Percentiles rank a stretch among this genome's conserved stretches.
Conservation (phyloP, 2,329 filamentous ascomycete species). For the Meredithiella fracta region DNA sequence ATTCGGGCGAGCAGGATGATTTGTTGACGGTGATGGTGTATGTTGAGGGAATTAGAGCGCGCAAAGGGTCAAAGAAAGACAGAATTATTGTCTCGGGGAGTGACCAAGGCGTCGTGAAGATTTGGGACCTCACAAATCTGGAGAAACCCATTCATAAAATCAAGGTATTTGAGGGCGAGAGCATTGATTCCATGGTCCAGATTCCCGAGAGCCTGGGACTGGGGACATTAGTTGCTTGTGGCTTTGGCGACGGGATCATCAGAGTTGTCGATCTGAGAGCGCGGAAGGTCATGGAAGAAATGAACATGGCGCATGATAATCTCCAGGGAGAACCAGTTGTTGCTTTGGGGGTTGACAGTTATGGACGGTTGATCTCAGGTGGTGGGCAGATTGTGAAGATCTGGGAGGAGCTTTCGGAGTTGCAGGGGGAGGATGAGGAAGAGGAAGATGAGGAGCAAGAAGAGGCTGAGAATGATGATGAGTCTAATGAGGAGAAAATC, state of each 20-base stretch:
- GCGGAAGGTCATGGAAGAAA: conserved; percentile 39
- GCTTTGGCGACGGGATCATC: conserved; percentile 64
- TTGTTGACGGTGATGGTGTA: conserved; percentile 71
- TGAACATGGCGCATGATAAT: conserved; percentile 58
- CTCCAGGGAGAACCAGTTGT: conserved; percentile 57
- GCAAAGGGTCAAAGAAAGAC: conserved; percentile 42
- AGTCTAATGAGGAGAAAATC: conserved; percentile 12
- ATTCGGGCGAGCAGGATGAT: conserved; percentile 88
- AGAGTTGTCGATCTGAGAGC: conserved; percentile 54
- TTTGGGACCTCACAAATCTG: conserved; percentile 92
- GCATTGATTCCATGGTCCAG: conserved; percentile 38
- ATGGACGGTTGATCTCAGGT: conserved; percentile 74
- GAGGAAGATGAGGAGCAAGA: conserved; percentile 32
- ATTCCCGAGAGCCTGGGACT: conserved; percentile 22
- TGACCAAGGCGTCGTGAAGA: conserved; percentile 63
- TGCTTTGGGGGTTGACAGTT: conserved; percentile 66
- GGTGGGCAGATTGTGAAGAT: conserved; percentile 78
- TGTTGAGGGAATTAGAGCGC: conserved; percentile 58
- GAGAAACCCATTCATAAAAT: conserved; percentile 28
- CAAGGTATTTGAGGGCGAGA: conserved; percentile 34
- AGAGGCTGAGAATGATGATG: conserved; percentile 16
- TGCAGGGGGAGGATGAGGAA: conserved; percentile 28
- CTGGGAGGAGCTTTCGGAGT: conserved; percentile 64
- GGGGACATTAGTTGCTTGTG: conserved; percentile 64
- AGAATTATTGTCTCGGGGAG: conserved; percentile 63